Base-by-base conservation (phyloP, 2,329 filamentous ascomycete genomes). In the Penicillium brevicompactum region DNA sequence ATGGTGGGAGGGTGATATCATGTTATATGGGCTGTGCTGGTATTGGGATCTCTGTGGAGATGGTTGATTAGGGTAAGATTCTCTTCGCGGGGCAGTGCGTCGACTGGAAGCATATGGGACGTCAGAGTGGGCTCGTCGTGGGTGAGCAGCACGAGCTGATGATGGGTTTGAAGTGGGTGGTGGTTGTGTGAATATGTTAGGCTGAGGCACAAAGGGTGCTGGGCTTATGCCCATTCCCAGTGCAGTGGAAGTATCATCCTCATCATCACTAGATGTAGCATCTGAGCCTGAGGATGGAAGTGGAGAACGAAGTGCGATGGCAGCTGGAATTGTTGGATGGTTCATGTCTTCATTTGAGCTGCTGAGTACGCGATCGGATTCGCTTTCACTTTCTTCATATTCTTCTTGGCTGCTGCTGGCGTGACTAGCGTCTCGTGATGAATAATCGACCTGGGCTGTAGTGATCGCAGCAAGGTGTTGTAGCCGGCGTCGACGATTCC, bases 371-470 rank as follows among this genome's bases (percentile, higher is more conserved):
- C 82, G 84, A 66, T 96, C 92, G 41, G 92, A 91, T 59, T 96
- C 92, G 74, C 84, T 96, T 72, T 96, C 92, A 59, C 89, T 95
- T 78, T 96, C 92, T 32, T 96, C 91, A 67, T 95, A 96, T 76
- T 96, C 92, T 65, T 96, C 92, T 71, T 96, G 91, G 67, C 92
- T 96, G 74, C 91, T 95, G 49, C 76, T 78, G 11, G 77, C 79
- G 41, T 71, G 67, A 56, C 77, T 81, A 27, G 74, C 69, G 14
- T 82, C 76, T 40, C 77, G 76, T 42, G 70, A 71, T 7, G 73
- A 69, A 52, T 76, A 77, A 52, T 73, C 69, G 49, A 76, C 67
- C 56, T 74, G 70, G 30, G 74, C 70, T 44, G 73, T 74, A 62
- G 67, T 76, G 69, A 71, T 74, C 32, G 63, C 72, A 42, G 69